These are phyloP conservation scores for Amoebophrya sp. DNA, from an alignment of 169 alveolate genomes.

Conservation along the genomic window DNA sequence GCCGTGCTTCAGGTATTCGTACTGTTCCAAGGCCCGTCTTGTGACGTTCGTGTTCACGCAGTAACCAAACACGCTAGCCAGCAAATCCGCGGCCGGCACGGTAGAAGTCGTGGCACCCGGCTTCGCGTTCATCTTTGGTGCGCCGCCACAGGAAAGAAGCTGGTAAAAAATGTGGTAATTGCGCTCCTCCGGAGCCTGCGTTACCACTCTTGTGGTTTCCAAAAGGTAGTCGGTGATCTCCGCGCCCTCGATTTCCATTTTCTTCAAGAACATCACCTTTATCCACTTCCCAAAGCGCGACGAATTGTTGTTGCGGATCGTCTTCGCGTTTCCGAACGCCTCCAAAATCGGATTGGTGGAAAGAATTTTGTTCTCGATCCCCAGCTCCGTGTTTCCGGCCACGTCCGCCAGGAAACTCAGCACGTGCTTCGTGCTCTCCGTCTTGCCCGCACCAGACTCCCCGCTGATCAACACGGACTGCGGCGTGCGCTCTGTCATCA, in stretches of 20 bases:
- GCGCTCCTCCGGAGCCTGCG: neutral
- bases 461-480: neutral
- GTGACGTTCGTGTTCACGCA: neutral
- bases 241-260: neutral
- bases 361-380: neutral
- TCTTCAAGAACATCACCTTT: neutral
- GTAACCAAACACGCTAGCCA: neutral
- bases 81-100: no score
- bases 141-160: neutral
- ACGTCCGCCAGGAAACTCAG: neutral
- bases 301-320: conserved; percentile 91
- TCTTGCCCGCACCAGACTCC: neutral
- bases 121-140: neutral
- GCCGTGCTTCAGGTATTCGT: neutral
- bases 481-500: neutral
- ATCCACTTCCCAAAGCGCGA: neutral
- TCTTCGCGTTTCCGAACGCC: conserved; percentile 95
- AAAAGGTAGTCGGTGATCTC: neutral
- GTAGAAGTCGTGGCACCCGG: no score
- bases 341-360: conserved; percentile 80
- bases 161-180: neutral
- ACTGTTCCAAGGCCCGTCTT: neutral
- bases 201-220: neutral
- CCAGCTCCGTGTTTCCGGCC: neutral
- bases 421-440: neutral